Base-by-base conservation (phyloP, 768 basidiomycete genomes). In the Guyanaporus albipodus region DNA sequence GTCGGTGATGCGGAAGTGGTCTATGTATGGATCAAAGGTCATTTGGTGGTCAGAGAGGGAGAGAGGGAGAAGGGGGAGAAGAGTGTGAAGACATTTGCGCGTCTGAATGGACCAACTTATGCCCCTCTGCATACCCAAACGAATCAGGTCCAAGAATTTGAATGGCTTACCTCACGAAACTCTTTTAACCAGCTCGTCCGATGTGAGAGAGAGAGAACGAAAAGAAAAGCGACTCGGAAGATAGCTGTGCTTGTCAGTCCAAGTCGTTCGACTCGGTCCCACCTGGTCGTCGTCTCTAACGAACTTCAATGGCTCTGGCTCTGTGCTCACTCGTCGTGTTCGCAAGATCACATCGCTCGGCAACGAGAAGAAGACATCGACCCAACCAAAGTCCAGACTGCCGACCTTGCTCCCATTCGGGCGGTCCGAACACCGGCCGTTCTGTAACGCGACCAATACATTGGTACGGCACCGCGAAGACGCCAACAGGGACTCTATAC, bases 21-120 rank as follows among this genome's bases (percentile, higher is more conserved):
- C 60, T 53, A 50, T 26, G 41, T 55, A 64, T 15, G 50, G 46
- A 42, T 57, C 62, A 39, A 61, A 54, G 18, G 59, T 56, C 61
- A 63, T 59, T 21, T 46, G 45, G 36, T 33, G 6, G 28, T 47
- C 22, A 27, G 31, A 15, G 36, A 1, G 23, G 19, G 45, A 28
- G 12, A 24, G 21, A 22, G 47, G 28, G 15, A 27, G 22, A 11
- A 17, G 7, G 38, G 22, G 44, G n/a, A n/a, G n/a, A 27, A 23
- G 8, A 15, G 47, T 6, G 19, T 14, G 19, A 22, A 18, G n/a
- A 49, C 43, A 46, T 27, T 19, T 17, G 19, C 10, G 17, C 15
- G 31, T 14, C 17, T 14, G 12, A 31, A 9, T 31, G 14, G n/a
- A 4, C 9, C 24, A 15, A 48, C 31, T 36, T 54, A 53, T 24